phyloP scores from a whole-genome alignment of 805 yeast species.

The Yarrowia porcina region DNA sequence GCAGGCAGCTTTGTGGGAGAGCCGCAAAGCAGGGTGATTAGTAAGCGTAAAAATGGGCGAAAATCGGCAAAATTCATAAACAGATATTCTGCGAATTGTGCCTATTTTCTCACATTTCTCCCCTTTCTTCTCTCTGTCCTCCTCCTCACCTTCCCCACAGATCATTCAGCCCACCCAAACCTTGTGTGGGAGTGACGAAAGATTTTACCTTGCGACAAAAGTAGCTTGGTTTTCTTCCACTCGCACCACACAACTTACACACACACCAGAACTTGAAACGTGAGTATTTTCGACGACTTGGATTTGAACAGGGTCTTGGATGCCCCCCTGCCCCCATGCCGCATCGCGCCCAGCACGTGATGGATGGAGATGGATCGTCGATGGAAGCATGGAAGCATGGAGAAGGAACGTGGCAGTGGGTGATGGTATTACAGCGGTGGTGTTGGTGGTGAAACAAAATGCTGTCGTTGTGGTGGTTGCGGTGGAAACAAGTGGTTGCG shows the following conservation, averaged over 20 bases:
- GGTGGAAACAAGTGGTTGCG: too few species aligned
- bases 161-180: constrained; percentile 23
- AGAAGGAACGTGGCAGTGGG: neutral
- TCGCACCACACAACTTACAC: constrained; percentile 21
- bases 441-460: too few species aligned
- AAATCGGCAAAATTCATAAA: neutral
- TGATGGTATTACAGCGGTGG: too few species aligned
- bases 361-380: neutral
- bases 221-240: constrained; percentile 19
- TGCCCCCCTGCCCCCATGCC: too few species aligned
- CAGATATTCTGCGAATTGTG: neutral
- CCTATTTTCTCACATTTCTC: neutral
- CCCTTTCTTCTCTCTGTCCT: too few species aligned
- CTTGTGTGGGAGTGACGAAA: constrained; percentile 14
- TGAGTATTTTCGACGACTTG: neutral
- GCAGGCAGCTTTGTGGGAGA: neutral
- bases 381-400: constrained; percentile 18
- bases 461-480: too few species aligned
- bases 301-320: too few species aligned
- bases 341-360: too few species aligned
- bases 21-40: neutral
- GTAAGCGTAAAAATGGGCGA: neutral
- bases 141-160: constrained; percentile 5
- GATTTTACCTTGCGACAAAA: constrained; percentile 22
- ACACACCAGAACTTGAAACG: constrained; percentile 15